Evolutionary conservation across 805 yeast species (phyloP).

Genomic region (Kazachstania bromeliacearum): DNA sequence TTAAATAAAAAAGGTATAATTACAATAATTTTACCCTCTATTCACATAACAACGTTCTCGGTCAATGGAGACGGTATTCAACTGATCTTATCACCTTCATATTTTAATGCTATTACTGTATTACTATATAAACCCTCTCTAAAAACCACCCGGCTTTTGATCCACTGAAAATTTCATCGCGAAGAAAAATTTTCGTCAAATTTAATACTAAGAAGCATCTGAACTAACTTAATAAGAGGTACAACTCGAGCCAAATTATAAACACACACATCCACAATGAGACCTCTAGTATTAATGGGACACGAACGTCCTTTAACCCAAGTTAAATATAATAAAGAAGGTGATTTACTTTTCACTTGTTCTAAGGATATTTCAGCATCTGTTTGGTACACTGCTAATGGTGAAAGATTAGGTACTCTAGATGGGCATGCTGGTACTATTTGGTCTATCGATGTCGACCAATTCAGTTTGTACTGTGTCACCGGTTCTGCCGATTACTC

Average conservation of each 20-base stretch:
- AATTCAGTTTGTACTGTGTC: constrained; percentile 53
- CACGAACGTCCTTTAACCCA: constrained; percentile 97
- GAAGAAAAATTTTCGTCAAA: too few relatives aligned
- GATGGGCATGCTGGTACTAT: constrained; percentile 87
- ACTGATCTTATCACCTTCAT: too few relatives aligned
- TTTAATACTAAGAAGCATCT: too few relatives aligned
- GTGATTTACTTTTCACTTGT: constrained; percentile 84
- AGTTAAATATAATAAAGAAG: constrained; percentile 90
- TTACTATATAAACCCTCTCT: too few relatives aligned
- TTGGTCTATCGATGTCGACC: constrained; percentile 86
- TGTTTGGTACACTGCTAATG: constrained; percentile 90
- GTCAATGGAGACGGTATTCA: too few relatives aligned
- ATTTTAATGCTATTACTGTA: too few relatives aligned
- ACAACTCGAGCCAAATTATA: background rate
- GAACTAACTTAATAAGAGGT: too few relatives aligned
- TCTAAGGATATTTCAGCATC: constrained; percentile 87
- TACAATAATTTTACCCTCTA: too few relatives aligned
- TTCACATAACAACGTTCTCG: too few relatives aligned
- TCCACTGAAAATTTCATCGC: too few relatives aligned
- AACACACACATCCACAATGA: constrained; percentile 32
- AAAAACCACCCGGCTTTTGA: too few relatives aligned
- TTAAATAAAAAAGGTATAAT: too few relatives aligned
- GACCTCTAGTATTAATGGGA: constrained; percentile 72
- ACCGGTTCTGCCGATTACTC: constrained; percentile 91
- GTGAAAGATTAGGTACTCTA: constrained; percentile 92